Conservation (phyloP, 2,329 filamentous ascomycete species). For the Pseudopyrenochaeta lycopersici region DNA sequence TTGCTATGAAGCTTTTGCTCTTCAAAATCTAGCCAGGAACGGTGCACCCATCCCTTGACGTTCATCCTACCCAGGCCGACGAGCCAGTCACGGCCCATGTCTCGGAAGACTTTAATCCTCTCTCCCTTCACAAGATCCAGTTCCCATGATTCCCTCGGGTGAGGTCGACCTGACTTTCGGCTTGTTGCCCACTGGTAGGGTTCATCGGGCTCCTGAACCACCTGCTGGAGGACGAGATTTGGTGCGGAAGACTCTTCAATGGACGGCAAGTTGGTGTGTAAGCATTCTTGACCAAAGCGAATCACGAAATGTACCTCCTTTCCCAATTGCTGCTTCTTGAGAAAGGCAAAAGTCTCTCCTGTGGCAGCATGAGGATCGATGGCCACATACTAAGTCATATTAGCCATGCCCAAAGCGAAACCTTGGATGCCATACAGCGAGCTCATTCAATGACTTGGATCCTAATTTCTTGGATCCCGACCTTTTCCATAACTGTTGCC, state of each 20-base stretch:
- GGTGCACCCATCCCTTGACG: constrained; percentile 33
- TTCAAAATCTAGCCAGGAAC: constrained; percentile 34
- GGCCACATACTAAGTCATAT: constrained; percentile 25
- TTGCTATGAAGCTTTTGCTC: constrained; percentile 16
- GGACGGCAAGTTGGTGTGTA: constrained; percentile 15
- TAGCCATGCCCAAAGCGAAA: constrained; percentile 4
- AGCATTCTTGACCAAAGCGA: constrained; percentile 21
- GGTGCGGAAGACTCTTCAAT: neutral
- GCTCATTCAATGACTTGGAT: constrained; percentile 10
- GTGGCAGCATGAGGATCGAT: constrained; percentile 28
- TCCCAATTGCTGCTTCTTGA: constrained; percentile 29
- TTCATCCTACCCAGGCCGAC: constrained; percentile 20
- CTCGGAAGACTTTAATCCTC: constrained; percentile 30
- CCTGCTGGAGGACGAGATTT: constrained; percentile 3
- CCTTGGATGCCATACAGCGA: constrained; percentile 25
- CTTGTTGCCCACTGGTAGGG: constrained; percentile 28
- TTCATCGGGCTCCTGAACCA: constrained; percentile 2
- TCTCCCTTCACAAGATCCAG: constrained; percentile 32
- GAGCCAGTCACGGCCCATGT: constrained; percentile 36
- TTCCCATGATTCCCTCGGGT: constrained; percentile 35
- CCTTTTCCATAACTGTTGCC: constrained; percentile 27
- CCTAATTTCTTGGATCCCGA: neutral
- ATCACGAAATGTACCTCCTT: constrained; percentile 26
- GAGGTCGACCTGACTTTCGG: constrained; percentile 31
- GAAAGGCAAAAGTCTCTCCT: constrained; percentile 34